Conservation (phyloP, 2,329 filamentous ascomycete genomes). For the Aureobasidium subglaciale region DNA sequence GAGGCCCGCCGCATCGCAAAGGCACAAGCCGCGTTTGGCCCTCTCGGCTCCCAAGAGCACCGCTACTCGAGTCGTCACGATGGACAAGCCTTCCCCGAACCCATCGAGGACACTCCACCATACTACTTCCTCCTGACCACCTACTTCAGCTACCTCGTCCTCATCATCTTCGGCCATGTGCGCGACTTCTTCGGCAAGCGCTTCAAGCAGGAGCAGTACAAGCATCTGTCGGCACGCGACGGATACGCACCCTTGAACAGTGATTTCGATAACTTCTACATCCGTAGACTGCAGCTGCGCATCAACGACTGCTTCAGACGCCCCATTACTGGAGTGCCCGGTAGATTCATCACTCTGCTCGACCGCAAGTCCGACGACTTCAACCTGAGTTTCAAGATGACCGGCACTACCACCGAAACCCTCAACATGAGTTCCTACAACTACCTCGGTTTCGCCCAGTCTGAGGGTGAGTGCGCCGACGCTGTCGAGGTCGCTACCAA, state of each 20-base stretch:
- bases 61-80: slow-evolving; percentile 84
- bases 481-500: slow-evolving; percentile 78
- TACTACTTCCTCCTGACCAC: slow-evolving; percentile 97
- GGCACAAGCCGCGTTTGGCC: slow-evolving; percentile 85
- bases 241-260: slow-evolving; percentile 94
- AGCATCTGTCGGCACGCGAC: slow-evolving; percentile 71
- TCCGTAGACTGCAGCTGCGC: slow-evolving; percentile 81
- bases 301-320: slow-evolving; percentile 96
- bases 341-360: slow-evolving; percentile 85
- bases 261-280: slow-evolving; percentile 99
- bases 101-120: slow-evolving; percentile 88
- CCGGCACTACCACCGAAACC: slow-evolving; percentile 86
- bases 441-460: slow-evolving; percentile 96
- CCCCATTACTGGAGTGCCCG: slow-evolving; percentile 86
- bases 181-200: slow-evolving; percentile 97
- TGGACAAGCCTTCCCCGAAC: slow-evolving; percentile 70
- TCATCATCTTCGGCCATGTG: slow-evolving; percentile 92
- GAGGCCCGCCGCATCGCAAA: slow-evolving; percentile 69
- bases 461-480: slow-evolving; percentile 92
- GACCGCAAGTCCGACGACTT: slow-evolving; percentile 87
- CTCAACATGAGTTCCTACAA: slow-evolving; percentile 99
- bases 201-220: slow-evolving; percentile 82
- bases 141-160: slow-evolving; percentile 93
- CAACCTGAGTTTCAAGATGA: slow-evolving; percentile 83
- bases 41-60: slow-evolving; percentile 71